Base-by-base conservation (phyloP, 1,139 yeast genomes). In the Zygoascus meyerae region DNA sequence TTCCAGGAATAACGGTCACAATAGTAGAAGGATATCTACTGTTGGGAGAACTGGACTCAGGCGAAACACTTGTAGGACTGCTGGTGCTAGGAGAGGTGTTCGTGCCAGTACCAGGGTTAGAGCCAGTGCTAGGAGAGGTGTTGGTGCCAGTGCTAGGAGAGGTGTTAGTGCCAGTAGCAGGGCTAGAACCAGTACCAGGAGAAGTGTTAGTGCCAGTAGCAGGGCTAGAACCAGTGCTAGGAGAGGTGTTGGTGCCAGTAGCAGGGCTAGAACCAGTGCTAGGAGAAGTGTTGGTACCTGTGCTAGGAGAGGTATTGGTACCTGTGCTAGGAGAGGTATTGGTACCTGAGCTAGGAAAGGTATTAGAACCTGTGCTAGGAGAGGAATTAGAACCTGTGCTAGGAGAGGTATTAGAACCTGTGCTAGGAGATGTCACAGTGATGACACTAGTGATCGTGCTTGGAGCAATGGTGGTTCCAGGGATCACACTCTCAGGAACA, bases 401-500 rank as follows among this genome's bases (percentile, higher is more conserved):
- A n/a, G n/a, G n/a, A n/a, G n/a, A n/a, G n/a, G n/a, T n/a, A n/a
- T n/a, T n/a, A n/a, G n/a, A n/a, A n/a, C n/a, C n/a, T n/a, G n/a
- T n/a, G n/a, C n/a, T n/a, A n/a, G n/a, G n/a, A n/a, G n/a, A n/a
- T n/a, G n/a, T n/a, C 50, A 52, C 44, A 3, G 56, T 53, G 6
- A 44, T 29, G 10, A 50, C 32, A 5, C 53, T 46, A 26, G 50
- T 34, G 10, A n/a, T n/a, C n/a, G n/a, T n/a, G n/a, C n/a, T n/a
- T n/a, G 53, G 52, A 2, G 48, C 47, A 26, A 56, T 43, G 16
- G 57, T 53, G 2, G 52, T 44, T 1, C 52, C 54, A 7, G 54
- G 51, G 16, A 56, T 50, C 34, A 29, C 48, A 31, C 26, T 51
- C 46, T 35, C 49, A 47, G 16, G 50, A n/a, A 48, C 33, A 2